Evolutionary conservation across 192 early-diverging fungal genomes (phyloP), one percentile per base, ranked within the genome.

Genomic region (Dispira simplex): DNA sequence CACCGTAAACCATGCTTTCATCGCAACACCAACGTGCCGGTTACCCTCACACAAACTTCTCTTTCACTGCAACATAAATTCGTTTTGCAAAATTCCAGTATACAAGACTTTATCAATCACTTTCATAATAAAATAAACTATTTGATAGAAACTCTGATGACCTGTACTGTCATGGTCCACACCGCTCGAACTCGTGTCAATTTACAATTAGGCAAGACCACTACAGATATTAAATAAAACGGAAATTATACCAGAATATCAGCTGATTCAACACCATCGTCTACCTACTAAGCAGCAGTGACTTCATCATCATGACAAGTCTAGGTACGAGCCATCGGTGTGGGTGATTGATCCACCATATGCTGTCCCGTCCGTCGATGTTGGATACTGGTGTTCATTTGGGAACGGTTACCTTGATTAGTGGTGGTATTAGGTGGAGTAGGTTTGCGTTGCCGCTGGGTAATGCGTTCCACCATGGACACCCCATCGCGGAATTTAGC

Each of bases 401-500:
- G n/a, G 49, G 49, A 20, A 18, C n/a, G 23, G 8, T 18, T 20
- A 23, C n/a, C 49, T 1, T 23, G 49, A 23, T 8, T 51, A 20
- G 1, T 18, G 16, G 49, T 23, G n/a, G 49, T 51, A 23, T 8
- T 51, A 8, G 49, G 49, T 20, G 49, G 49, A 8, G 49, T 23
- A 23, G 49, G 16, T 51, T 51, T 51, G 8, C 49, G 49, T 18
- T 18, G n/a, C 49, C 54, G 54, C 25, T 56, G 54, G 54, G 71
- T 63, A 43, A 78, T 70, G 43, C 73, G 68, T 32, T 99, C 96
- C 23, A 99, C 92, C 64, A 85, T 83, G 8, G 93, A 95, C 26
- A 92, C 92, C 43, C 97, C 95, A 69, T 98, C 91, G 49, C 85
- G 79, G 73, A 99, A 99, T 57, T 90, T 83, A 0, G 97, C 88